These are phyloP conservation scores for Aspergillus sp. DNA, from an alignment of 2,329 filamentous ascomycete genomes.

Conservation along the genomic window DNA sequence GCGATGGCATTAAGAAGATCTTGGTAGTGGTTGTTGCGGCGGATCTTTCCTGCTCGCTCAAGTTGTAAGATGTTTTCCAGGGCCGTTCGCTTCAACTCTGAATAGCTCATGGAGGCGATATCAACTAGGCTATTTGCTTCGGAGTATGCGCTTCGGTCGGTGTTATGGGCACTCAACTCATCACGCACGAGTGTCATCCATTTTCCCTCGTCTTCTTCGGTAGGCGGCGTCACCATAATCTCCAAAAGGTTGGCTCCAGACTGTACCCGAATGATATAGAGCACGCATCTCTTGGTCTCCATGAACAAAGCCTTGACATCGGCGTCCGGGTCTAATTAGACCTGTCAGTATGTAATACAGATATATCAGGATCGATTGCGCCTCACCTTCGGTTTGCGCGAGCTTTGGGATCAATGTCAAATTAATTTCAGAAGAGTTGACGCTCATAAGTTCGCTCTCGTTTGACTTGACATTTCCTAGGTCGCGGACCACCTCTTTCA, in stretches of 20 bases:
- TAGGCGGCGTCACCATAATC: conserved; percentile 88
- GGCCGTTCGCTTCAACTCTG: conserved; percentile 87
- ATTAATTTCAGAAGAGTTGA: conserved; percentile 84
- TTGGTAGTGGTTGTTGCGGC: conserved; percentile 85
- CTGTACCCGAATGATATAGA: conserved; percentile 97
- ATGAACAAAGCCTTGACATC: conserved; percentile 92
- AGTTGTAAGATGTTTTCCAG: conserved; percentile 91
- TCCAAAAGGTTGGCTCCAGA: conserved; percentile 90
- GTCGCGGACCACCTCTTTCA: conserved; percentile 89
- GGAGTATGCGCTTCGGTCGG: conserved; percentile 82
- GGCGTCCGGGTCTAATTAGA: conserved; percentile 73
- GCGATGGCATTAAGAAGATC: conserved; percentile 98
- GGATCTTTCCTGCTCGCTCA: conserved; percentile 84
- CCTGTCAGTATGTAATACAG: conserved; percentile 16
- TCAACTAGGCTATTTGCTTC: conserved; percentile 81
- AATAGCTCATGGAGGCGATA: conserved; percentile 84
- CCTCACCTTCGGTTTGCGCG: conserved; percentile 72
- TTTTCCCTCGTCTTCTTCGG: conserved; percentile 80
- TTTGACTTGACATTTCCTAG: conserved; percentile 95
- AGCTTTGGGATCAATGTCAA: conserved; percentile 88
- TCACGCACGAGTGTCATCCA: conserved; percentile 81
- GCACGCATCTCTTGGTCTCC: conserved; percentile 94
- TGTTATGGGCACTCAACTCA: conserved; percentile 69
- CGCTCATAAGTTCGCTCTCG: conserved; percentile 85
- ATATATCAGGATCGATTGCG: neutral